Evolutionary conservation across 164 flowering plant genomes (phyloP), one percentile per base, ranked within the genome.

Genomic region (Dillenia turbinata): DNA sequence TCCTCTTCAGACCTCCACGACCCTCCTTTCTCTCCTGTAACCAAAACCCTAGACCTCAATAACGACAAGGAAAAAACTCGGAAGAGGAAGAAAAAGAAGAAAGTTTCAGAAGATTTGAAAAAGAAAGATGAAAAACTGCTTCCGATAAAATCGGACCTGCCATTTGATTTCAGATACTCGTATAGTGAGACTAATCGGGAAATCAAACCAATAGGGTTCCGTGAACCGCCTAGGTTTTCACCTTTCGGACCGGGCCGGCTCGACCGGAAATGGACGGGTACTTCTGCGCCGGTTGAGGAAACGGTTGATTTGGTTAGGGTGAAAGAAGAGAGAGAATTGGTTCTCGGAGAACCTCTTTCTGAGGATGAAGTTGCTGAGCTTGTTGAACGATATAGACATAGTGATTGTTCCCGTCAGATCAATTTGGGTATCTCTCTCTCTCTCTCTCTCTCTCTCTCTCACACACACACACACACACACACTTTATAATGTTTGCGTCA

Each of bases 161-260:
- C 96, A 19, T 90, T 92, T 55, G 93, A 92, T 70, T 92, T 92
- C 74, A 74, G 77, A 50, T 81, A 86, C 78, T 88, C 98, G 0
- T 92, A 92, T 71, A 83, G 96, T 8, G 98, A 90, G 71, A 70
- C 76, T 26, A 72, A 84, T 68, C 84, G 86, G 0, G 67, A 69
- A 0, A 67, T 83, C 44, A 44, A 81, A 56, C 98, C 96, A 10
- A 92, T 92, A 40, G 86, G 85, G 40, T 92, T 73, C 54, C 89
- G 96, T 1, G 98, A 92, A 63, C 83, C 92, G 8, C 85, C 87
- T 2, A 73, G 77, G 73, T 90, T 86, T 68, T 90, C 96, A 8
- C 98, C 98, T 0, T 92, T 92, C 50, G 96, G 98, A 4, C 95
- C 95, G 5, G 96, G 93, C 8, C 79, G 91, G 22, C 72, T 92